Conservation (phyloP, 768 basidiomycete species). For the Leccinum uliginosum region DNA sequence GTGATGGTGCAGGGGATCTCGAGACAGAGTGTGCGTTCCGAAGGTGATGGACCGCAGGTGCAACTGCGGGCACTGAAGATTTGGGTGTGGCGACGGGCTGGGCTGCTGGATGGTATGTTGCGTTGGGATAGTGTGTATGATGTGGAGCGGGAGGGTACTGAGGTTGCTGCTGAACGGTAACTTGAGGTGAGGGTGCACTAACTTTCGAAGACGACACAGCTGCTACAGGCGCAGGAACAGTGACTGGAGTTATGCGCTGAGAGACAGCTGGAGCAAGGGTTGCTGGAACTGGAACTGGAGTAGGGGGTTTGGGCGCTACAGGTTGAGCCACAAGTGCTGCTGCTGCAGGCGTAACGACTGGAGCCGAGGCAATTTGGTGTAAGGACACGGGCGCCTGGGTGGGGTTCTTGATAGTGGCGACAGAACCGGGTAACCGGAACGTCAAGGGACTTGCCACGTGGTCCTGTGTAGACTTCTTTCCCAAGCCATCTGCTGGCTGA, state of each 20-base stretch:
- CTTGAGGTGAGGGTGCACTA: slow-evolving; percentile 30
- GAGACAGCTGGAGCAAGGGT: slow-evolving; percentile 22
- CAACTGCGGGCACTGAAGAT: slow-evolving; percentile 8
- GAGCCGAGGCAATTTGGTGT: slow-evolving; percentile 16
- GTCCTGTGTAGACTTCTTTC: slow-evolving; percentile 17
- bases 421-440: slow-evolving; percentile 22
- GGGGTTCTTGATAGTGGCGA: slow-evolving; percentile 17
- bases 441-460: slow-evolving; percentile 16
- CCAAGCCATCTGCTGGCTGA: slow-evolving; percentile 9
- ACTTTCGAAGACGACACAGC: slow-evolving; percentile 15
- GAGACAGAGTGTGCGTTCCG: slow-evolving; percentile 29
- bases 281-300: slow-evolving; percentile 16
- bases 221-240: slow-evolving; percentile 9
- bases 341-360: slow-evolving; percentile 11
- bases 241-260: slow-evolving; percentile 16
- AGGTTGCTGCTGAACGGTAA: slow-evolving; percentile 29
- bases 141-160: slow-evolving; percentile 32
- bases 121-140: slow-evolving; percentile 52
- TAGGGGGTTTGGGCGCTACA: slow-evolving; percentile 25
- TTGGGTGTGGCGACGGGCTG: slow-evolving; percentile 25
- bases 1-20: slow-evolving; percentile 28
- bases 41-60: slow-evolving; percentile 10
- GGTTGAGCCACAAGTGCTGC: slow-evolving; percentile 13
- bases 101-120: slow-evolving; percentile 39
- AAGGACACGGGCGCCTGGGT: slow-evolving; percentile 17